Base-by-base conservation (phyloP, 352 stramenopile genomes). In the Globisporangium nagaii region DNA sequence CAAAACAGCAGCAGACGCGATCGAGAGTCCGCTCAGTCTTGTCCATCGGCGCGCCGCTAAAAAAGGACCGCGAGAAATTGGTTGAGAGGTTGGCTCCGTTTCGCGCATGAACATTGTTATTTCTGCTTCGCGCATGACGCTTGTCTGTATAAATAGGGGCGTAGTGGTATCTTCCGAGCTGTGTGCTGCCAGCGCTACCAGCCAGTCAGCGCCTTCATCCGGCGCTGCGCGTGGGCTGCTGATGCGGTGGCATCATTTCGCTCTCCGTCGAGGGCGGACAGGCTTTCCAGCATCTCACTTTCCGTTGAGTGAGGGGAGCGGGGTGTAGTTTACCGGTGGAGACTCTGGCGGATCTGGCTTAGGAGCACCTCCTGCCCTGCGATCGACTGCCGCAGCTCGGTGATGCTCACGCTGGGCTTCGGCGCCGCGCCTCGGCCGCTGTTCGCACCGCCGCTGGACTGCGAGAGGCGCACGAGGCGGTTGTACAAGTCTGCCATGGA, bases 401-500 rank as follows among this genome's bases (percentile, higher is more conserved):
- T 20, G 31, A 62, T 50, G 17, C n/a, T 46, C 20, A 32, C 39
- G 46, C 25, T 46, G 13, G 35, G 24, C 12, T 34, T 44, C 22
- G 52, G 9, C 5, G 10, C 8, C 13, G 6, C 20, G 11, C 24
- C 31, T 31, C 28, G 9, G 6, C 30, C 17, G 3, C 19, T 31
- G 25, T 43, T 50, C 15, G 4, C 17, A 19, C 44, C 49, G 22
- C 25, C 28, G n/a, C 8, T 24, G 2, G 57, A 50, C n/a, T 64
- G 49, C 20, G 57, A 64, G 41, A 64, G 57, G 0, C 57, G 57
- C 36, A 58, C 49, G 12, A 64, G 49, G 35, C 34, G 41, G n/a
- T 55, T 48, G 43, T 64, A 64, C n/a, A 64, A 49, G 35, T 64
- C 57, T 2, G 47, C 25, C 44, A 58, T 58, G 22, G 49, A 43